Conservation (phyloP, 345 rosid species). For the sweet orange (Citrus sinensis) region DNA sequence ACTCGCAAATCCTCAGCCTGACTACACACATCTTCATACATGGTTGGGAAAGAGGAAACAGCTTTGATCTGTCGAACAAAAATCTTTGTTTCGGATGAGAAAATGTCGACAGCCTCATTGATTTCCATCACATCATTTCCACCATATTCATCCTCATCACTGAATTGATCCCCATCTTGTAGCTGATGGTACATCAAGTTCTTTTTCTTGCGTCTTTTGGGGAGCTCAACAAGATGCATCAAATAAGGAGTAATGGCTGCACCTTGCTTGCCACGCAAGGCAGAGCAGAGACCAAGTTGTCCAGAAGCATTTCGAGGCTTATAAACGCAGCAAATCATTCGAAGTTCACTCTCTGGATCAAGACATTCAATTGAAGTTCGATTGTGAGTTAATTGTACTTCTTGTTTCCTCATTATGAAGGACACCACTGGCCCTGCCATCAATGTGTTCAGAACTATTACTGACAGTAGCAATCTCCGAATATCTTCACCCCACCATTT, state of each 20-base stretch:
- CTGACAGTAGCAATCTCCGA: constrained; percentile 44
- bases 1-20: constrained; percentile 60
- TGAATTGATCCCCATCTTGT: constrained; percentile 50
- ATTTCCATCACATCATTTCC: constrained; percentile 69
- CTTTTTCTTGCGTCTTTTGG: constrained; percentile 39
- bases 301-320: constrained; percentile 66
- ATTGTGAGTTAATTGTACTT: constrained; percentile 32
- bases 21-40: constrained; percentile 67
- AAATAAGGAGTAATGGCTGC: constrained; percentile 49
- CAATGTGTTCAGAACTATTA: constrained; percentile 55
- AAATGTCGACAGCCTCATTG: constrained; percentile 59
- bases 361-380: constrained; percentile 45
- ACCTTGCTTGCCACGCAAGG: constrained; percentile 41
- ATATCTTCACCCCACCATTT: constrained; percentile 36
- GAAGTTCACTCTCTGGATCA: constrained; percentile 54
- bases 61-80: constrained; percentile 52
- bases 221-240: constrained; percentile 75
- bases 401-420: constrained; percentile 36
- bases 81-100: constrained; percentile 42
- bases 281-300: constrained; percentile 44
- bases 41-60: constrained; percentile 43
- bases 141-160: constrained; percentile 74
- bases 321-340: constrained; percentile 60
- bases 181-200: constrained; percentile 63
- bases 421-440: constrained; percentile 53